Evolutionary conservation across 129 eudicot genomes (phyloP), one percentile per base, ranked within the genome.

Genomic region (Flaveria brownii): DNA sequence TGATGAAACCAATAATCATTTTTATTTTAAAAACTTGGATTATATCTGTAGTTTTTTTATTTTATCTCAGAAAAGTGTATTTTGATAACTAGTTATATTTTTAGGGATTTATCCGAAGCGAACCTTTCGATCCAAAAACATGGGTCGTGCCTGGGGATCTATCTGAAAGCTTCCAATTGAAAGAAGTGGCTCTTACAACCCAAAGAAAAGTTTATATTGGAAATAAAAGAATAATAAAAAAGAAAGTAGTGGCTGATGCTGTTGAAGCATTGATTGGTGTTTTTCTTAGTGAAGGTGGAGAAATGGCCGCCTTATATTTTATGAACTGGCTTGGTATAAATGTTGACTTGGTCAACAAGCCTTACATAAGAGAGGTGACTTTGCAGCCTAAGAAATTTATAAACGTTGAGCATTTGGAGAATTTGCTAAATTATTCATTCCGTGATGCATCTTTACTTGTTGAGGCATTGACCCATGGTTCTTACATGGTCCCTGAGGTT

Each of bases 381-480:
- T 73, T 84, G 9, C 63, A 81, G 9, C 91, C 98, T 1, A 84
- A 81, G 60, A 46, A 17, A 23, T 80, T 57, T 55, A 17, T 93
- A 22, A 86, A 88, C 36, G 10, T 90, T 2, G 51, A 12, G 25
- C 71, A 51, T n/a, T 54, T 93, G 17, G 88, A 93, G 76, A 60
- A 81, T 3, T 22, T 91, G 23, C 64, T 93, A 9, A 81, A 83
- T 0, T 93, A 93, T 65, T 5, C 80, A 1, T 93, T 93, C 68
- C 45, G 20, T 13, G 98, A 93, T 47, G 79, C 85, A 42, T 84
- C 97, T 52, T 81, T 90, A 61, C 84, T 93, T 12, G 88, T 93
- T 22, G 98, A 93, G 73, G 97, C 98, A 2, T 72, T 91, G 23
- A 88, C 97, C 7, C 98, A 93, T 57, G 98, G 98, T 3, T 93